A percentile compares a stretch with the other conserved stretches of the same genome.
phyloP scores from a whole-genome alignment of 2,329 filamentous ascomycete species.

The Periglandula ipomoeae region DNA sequence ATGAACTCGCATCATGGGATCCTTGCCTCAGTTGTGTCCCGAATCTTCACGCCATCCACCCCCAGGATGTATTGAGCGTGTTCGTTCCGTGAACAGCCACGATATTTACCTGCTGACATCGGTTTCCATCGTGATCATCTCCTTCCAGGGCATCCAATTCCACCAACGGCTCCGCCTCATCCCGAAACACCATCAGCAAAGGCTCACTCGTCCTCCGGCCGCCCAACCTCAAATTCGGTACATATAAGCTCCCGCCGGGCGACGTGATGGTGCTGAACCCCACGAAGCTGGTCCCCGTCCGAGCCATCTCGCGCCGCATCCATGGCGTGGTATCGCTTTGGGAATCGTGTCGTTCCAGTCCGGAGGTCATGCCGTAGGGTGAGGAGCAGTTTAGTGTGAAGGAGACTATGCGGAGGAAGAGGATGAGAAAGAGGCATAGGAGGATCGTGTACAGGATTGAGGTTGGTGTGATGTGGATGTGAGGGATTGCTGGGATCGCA shows the following conservation, averaged over 20 bases:
- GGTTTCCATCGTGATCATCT: no score
- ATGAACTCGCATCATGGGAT: no score
- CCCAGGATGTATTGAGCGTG: conserved; percentile 13
- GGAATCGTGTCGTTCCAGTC: not conserved
- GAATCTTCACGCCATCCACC: conserved; percentile 10
- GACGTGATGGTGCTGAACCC: conserved; percentile 1
- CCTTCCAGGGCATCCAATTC: not conserved
- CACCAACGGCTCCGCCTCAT: not conserved
- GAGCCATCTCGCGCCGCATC: not conserved
- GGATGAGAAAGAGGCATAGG: conserved; percentile 1
- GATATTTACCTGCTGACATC: not conserved
- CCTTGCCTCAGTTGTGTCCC: no score
- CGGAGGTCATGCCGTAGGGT: not conserved
- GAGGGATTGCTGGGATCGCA: no score
- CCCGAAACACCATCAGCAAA: not conserved
- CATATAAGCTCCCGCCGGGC: not conserved
- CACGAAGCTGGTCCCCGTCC: not conserved
- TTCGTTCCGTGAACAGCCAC: conserved; percentile 10
- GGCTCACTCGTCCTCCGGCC: not conserved
- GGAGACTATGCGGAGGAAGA: conserved; percentile 3
- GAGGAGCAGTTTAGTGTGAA: not conserved
- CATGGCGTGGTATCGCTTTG: not conserved
- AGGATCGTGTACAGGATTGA: not conserved
- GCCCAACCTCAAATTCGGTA: not conserved
- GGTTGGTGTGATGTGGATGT: not conserved